Conservation (phyloP, 2,329 filamentous ascomycete species). For the Aspergillus luchuensis region DNA sequence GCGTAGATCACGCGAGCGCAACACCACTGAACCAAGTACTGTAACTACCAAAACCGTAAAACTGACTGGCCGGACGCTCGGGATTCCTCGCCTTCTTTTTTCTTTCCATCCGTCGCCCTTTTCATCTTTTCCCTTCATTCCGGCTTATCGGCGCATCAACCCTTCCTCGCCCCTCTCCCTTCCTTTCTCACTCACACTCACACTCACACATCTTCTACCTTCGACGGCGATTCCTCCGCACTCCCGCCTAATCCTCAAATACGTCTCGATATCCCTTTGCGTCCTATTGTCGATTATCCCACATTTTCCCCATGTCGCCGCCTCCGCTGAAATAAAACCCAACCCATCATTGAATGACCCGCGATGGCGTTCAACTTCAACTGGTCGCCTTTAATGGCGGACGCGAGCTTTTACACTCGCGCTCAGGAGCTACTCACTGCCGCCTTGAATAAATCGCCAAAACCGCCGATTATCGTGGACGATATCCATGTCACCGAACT, state of each 20-base stretch:
- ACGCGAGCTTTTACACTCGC: conserved; percentile 85
- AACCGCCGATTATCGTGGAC: conserved; percentile 98
- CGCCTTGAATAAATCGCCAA: conserved; percentile 95
- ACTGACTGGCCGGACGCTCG: conserved; percentile 17
- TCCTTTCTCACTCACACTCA: conserved; percentile 9
- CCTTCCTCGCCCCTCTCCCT: conserved; percentile 25
- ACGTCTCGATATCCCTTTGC: conserved; percentile 7
- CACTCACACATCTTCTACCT: neutral
- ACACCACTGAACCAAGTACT: neutral
- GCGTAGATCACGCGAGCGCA: conserved; percentile 26
- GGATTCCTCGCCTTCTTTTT: conserved; percentile 18
- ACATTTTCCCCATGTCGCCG: conserved; percentile 6
- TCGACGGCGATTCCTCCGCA: conserved; percentile 19
- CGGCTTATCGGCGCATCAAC: conserved; percentile 24
- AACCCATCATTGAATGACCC: conserved; percentile 30
- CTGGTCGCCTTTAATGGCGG: conserved; percentile 98
- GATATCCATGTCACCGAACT: conserved; percentile 98
- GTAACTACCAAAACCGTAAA: neutral
- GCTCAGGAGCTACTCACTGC: conserved; percentile 92
- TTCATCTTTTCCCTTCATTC: conserved; percentile 20
- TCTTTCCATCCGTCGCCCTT: conserved; percentile 17
- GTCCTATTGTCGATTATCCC: neutral
- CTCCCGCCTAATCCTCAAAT: conserved; percentile 1
- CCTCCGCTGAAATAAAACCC: conserved; percentile 9
- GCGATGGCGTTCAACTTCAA: conserved; percentile 99